Percentiles rank a stretch among this genome's conserved stretches.
phyloP scores from a whole-genome alignment of 2,329 filamentous ascomycete species.

The Ambrosiella xylebori region DNA sequence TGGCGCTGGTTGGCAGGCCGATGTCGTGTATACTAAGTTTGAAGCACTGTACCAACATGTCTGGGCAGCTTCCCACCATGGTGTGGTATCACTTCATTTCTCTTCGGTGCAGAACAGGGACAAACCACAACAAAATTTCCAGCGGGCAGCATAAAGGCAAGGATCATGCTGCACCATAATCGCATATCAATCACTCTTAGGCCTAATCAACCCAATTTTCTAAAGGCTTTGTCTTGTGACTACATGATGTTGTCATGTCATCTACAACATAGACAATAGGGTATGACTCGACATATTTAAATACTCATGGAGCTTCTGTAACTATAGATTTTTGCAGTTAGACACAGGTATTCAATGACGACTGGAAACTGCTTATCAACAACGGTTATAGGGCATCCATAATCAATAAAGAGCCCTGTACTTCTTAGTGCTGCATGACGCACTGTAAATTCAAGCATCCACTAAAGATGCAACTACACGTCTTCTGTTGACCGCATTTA shows the following conservation, averaged over 20 bases:
- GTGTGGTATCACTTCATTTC: constrained; percentile 4
- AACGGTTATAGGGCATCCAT: background rate
- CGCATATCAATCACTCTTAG: constrained; percentile 4
- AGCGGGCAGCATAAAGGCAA: constrained; percentile 2
- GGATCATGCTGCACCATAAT: constrained; percentile 6
- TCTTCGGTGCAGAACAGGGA: constrained; percentile 6
- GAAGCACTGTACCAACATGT: background rate
- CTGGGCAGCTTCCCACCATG: background rate
- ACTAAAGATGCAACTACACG: constrained; percentile 3
- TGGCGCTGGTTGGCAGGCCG: background rate
- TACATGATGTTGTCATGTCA: background rate
- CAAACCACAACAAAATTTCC: constrained; percentile 7
- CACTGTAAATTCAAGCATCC: constrained; percentile 3
- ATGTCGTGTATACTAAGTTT: background rate
- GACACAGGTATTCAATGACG: too few relatives aligned
- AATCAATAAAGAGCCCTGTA: background rate
- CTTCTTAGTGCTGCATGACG: constrained; percentile 1
- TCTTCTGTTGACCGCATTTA: background rate
- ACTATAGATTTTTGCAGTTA: too few relatives aligned
- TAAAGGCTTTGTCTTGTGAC: background rate
- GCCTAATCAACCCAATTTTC: constrained; percentile 4
- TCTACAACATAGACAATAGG: too few relatives aligned
- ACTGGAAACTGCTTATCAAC: background rate
- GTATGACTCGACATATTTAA: too few relatives aligned
- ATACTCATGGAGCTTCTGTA: too few relatives aligned